Conservation (phyloP, 1,284 basidiomycete genomes). For the Puccinia horiana region DNA sequence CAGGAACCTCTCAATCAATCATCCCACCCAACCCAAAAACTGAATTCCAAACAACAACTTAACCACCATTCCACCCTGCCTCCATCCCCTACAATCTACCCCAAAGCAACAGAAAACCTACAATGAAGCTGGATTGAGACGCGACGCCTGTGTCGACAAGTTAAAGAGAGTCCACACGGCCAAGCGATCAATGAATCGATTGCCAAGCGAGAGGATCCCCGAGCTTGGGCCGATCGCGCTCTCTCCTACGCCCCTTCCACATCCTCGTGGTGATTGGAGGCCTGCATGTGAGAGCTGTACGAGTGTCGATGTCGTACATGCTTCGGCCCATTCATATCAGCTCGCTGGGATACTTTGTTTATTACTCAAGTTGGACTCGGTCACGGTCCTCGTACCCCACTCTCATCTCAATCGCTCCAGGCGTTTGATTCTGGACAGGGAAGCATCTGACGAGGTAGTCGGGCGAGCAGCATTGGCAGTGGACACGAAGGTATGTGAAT, state of each 20-base stretch:
- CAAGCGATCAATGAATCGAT: conserved; percentile 13
- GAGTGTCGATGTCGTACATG: not conserved
- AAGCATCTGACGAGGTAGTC: conserved; percentile 24
- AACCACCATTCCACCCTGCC: not conserved
- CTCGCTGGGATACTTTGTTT: not conserved
- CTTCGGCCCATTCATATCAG: conserved; percentile 30
- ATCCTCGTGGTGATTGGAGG: conserved; percentile 25
- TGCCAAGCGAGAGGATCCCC: conserved; percentile 16
- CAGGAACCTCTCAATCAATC: no score
- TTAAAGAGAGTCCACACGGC: conserved; percentile 9
- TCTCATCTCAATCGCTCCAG: conserved; percentile 11
- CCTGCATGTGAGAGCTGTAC: conserved; percentile 35
- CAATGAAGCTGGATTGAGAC: no score
- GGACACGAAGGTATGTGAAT: conserved; percentile 28
- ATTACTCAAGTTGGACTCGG: not conserved
- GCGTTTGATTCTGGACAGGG: not conserved
- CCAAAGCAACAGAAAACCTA: conserved; percentile 3
- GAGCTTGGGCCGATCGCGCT: conserved; percentile 1
- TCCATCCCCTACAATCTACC: conserved; percentile 1
- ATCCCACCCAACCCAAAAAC: not conserved
- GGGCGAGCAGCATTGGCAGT: conserved; percentile 44
- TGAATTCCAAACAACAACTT: not conserved
- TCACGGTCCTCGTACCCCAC: conserved; percentile 10
- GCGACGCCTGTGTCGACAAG: not conserved
- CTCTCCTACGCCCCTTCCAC: conserved; percentile 9